Base-by-base conservation (phyloP, 768 basidiomycete species). In the Lentinula guzmanii region DNA sequence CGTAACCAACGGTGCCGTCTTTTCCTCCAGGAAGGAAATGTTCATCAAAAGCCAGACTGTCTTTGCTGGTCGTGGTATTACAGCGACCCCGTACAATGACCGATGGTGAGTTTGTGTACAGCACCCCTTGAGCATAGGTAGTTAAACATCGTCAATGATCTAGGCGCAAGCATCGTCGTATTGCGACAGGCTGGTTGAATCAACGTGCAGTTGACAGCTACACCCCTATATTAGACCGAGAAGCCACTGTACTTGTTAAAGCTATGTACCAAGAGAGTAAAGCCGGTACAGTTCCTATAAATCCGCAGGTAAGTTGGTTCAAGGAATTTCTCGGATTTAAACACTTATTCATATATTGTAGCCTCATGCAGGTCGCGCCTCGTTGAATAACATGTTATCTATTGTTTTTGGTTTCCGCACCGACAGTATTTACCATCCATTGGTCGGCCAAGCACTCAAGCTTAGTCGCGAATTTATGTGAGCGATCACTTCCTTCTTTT, bases 21-120 rank as follows among this genome's bases (percentile, higher is more conserved):
- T 76, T 61, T 77, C 76, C 2, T 62, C 66, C 2, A 70, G 76
- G 10, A 71, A 74, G 41, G 62, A 64, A 11, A 72, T 70, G 41
- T 77, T 75, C 59, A 69, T 76, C 67, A 77, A 77, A 61, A 70
- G 67, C 31, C 70, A 76, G 33, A 68, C 68, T 2, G 73, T 77
- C 58, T 67, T 77, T 31, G 58, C 58, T 16, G 73, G 74, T 10
- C 53, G 74, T 2, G 76, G 66, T 0, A 72, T 77, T 21, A 75
- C 75, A 0, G 72, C 71, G 13, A 67, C 74, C 5, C 55, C 55
- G n/a, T 77, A 76, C 53, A 66, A 66, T 24, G 70, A 74, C 24
- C 70, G 48, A 63, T 74, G 75, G 75, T 72, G 61, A 39, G 57
- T 52, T 37, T 31, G 16, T 24, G 28, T 24, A 2, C 31, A 15